Evolutionary conservation across 129 eudicot genomes (phyloP).

Genomic region (Saussurea involucrata): DNA sequence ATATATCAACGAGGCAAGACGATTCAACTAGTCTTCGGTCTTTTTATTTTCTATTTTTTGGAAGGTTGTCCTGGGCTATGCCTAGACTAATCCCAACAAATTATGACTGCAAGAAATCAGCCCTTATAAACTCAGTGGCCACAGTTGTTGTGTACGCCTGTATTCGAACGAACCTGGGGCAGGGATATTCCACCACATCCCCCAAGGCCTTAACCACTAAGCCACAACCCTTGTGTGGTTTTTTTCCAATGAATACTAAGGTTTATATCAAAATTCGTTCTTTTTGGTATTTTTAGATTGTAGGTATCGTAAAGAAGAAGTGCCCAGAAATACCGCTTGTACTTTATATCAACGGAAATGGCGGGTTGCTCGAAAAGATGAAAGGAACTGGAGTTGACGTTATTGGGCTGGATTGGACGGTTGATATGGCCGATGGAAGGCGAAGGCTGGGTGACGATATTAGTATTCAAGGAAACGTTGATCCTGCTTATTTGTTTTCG

Average conservation of each 20-base stretch:
- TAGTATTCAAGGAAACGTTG: conserved; percentile 90
- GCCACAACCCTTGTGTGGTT: no score
- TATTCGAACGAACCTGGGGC: no score
- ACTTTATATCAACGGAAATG: conserved; percentile 91
- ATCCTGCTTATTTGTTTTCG: conserved; percentile 80
- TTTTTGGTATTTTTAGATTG: conserved; percentile 54
- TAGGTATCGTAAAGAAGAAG: conserved; percentile 55
- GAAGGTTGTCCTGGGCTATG: no score
- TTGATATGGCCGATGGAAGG: conserved; percentile 98
- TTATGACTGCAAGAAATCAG: no score
- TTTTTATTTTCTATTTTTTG: no score
- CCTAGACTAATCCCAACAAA: no score
- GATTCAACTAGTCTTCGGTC: background rate
- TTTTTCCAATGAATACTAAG: background rate
- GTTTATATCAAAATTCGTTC: conserved; percentile 1
- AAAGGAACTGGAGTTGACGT: conserved; percentile 90
- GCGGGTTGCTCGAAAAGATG: conserved; percentile 95
- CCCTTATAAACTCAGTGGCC: no score
- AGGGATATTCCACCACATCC: no score
- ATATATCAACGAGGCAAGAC: conserved; percentile 73
- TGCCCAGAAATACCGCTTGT: conserved; percentile 92
- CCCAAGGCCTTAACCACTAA: no score
- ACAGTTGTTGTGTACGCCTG: no score
- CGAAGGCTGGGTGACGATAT: conserved; percentile 67
- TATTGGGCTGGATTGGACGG: conserved; percentile 97